Conservation (phyloP, 176 grass and related monocot genomes). For the Cocos nucifera region DNA sequence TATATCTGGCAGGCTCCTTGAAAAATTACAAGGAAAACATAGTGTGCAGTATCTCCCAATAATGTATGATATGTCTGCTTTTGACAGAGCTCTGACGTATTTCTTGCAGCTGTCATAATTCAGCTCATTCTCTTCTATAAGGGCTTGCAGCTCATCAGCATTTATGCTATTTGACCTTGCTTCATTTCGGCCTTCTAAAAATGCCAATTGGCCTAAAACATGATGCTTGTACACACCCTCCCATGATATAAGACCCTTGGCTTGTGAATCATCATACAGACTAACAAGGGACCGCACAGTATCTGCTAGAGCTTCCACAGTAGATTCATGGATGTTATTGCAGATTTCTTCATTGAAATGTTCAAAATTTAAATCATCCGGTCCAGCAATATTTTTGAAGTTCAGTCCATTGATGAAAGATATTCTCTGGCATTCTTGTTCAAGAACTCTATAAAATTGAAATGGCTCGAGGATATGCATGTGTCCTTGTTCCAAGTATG, state of each 20-base stretch:
- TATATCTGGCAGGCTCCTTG: constrained; percentile 43
- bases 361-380: constrained; percentile 95
- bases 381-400: constrained; percentile 83
- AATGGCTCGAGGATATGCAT: constrained; percentile 66
- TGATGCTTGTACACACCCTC: constrained; percentile 92
- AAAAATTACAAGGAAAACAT: constrained; percentile 61
- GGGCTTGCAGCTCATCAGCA: constrained; percentile 47
- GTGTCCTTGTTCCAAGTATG: constrained; percentile 59
- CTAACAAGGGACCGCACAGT: constrained; percentile 64
- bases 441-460: constrained; percentile 84
- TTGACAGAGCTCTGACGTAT: constrained; percentile 61
- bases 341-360: constrained; percentile 94
- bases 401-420: constrained; percentile 66
- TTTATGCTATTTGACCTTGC: constrained; percentile 52
- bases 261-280: constrained; percentile 57
- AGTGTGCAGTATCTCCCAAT: constrained; percentile 58
- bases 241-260: constrained; percentile 69
- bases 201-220: constrained; percentile 64
- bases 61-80: constrained; percentile 55
- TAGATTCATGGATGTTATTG: constrained; percentile 60
- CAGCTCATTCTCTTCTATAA: constrained; percentile 58
- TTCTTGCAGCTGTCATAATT: constrained; percentile 79
- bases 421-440: constrained; percentile 83
- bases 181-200: constrained; percentile 82
- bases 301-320: constrained; percentile 55